phyloP scores from a whole-genome alignment of 805 yeast genomes.

The Metschnikowia arizonensis region DNA sequence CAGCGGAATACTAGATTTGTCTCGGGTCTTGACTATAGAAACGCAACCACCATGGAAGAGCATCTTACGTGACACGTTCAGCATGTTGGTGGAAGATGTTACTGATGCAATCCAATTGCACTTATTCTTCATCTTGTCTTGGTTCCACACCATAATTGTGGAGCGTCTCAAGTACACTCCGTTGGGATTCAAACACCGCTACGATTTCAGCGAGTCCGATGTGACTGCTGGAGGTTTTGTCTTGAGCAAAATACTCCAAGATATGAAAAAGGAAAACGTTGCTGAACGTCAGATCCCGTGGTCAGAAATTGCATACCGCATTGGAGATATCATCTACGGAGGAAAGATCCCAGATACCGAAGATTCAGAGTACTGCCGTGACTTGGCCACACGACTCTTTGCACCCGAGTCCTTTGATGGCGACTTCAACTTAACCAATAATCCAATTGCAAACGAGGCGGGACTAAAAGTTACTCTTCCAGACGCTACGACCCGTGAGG shows the following conservation, averaged over 20 bases:
- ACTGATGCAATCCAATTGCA: conserved; percentile 19
- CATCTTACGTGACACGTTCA: conserved; percentile 39
- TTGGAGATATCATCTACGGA: conserved; percentile 61
- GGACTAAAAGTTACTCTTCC: conserved; percentile 39
- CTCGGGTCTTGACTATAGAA: conserved; percentile 59
- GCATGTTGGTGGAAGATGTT: conserved; percentile 6
- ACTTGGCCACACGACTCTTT: conserved; percentile 39
- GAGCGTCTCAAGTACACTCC: conserved; percentile 61
- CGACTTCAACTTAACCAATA: conserved; percentile 40
- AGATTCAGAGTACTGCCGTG: conserved; percentile 38
- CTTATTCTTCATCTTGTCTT: conserved; percentile 52
- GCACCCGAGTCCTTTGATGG: conserved; percentile 34
- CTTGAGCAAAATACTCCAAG: conserved; percentile 38
- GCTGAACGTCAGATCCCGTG: conserved; percentile 42
- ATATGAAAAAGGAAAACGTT: neutral
- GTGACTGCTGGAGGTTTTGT: conserved; percentile 46
- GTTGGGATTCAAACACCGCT: conserved; percentile 53
- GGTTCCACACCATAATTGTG: conserved; percentile 66
- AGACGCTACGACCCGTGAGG: conserved; percentile 36
- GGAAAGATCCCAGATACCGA: conserved; percentile 48
- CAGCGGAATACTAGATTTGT: conserved; percentile 48
- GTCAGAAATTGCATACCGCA: conserved; percentile 45
- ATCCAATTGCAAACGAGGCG: conserved; percentile 17
- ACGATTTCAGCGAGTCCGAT: conserved; percentile 77
- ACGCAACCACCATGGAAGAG: conserved; percentile 55